These are phyloP conservation scores for Pythium folliculosum DNA, from an alignment of 352 stramenopile species.

Conservation along the genomic window DNA sequence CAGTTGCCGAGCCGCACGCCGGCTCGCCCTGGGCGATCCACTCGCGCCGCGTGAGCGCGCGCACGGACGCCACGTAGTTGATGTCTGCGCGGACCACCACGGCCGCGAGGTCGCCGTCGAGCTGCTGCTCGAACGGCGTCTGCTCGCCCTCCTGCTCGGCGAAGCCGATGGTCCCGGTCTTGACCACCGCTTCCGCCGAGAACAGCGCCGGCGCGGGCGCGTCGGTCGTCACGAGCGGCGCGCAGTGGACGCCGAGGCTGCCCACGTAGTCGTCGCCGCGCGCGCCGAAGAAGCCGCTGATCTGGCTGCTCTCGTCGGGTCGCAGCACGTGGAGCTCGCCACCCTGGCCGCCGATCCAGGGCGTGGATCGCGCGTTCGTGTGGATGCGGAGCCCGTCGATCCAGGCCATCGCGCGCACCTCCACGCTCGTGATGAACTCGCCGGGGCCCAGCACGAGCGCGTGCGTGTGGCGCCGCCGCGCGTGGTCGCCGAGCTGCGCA, in stretches of 20 bases:
- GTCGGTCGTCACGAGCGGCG: slow-evolving; percentile 16
- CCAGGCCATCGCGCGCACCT: slow-evolving; percentile 59
- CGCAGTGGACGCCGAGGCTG: slow-evolving; percentile 45
- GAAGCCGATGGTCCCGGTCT: slow-evolving; percentile 38
- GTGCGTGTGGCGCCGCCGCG: slow-evolving; percentile 33
- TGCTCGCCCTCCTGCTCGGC: slow-evolving; percentile 52
- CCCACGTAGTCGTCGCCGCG: slow-evolving; percentile 51
- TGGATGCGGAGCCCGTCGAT: slow-evolving; percentile 68
- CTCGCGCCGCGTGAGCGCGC: slow-evolving; percentile 37
- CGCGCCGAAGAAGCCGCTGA: slow-evolving; percentile 58
- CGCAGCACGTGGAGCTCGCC: slow-evolving; percentile 48
- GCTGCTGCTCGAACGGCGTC: slow-evolving; percentile 26
- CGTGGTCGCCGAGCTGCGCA: slow-evolving; percentile 20
- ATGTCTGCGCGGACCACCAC: slow-evolving; percentile 38
- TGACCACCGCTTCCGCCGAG: background rate
- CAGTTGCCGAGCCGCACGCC: background rate
- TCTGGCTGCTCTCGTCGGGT: slow-evolving; percentile 38
- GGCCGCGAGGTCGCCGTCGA: slow-evolving; percentile 37
- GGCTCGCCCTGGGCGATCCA: slow-evolving; percentile 13
- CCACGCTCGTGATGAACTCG: slow-evolving; percentile 57
- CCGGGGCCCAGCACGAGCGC: slow-evolving; percentile 42
- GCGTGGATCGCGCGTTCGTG: slow-evolving; percentile 56
- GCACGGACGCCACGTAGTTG: slow-evolving; percentile 43
- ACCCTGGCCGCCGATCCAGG: slow-evolving; percentile 65
- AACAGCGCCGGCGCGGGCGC: background rate